Base-by-base conservation (phyloP, 805 yeast species). In the Dipodascopsis tothii region DNA sequence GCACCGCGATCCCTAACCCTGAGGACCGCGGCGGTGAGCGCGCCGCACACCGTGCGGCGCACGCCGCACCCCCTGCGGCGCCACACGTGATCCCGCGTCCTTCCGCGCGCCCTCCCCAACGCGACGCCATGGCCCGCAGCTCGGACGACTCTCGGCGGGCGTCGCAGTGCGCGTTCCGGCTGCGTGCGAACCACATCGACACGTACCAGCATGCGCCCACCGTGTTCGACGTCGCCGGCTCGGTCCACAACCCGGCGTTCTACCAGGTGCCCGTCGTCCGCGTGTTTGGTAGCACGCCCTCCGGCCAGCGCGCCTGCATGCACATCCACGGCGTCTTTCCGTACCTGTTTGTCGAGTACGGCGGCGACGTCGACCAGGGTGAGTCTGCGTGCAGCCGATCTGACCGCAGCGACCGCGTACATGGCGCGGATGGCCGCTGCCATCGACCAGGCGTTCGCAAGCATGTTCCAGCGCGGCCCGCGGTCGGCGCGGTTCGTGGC, bases 301-400 rank as follows among this genome's bases (percentile, higher is more conserved):
- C 78, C 0, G 84, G 86, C 0, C 77, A 75, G 52, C 74, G 75
- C 22, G 70, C 72, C 7, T 53, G 74, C 11, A 73, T 82, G 1
- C 96, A 92, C 60, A 66, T 92, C 6, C 97, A 88, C 64, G 88
- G 90, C 33, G 75, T 75, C 17, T 84, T 72, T 51, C 98, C 97
- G 0, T 92, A 90, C 57, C 52, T 90, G 1, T 87, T 73, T 57
- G 67, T 88, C 2, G 77, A 75, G 28, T 80, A 80, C 56, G 68
- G 66, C 35, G 81, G 78, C 19, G 7, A 7, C 20, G 21, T 17
- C 34, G 33, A 37, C 19, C 7, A 11, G 16, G 38, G 14, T 18
- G 22, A 20, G 27, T 11, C 27, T 17, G 22, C 27, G 9, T 20
- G 14, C 27, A 5, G 38, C 6, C 6, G 27, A 18, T 7, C 5